Evolutionary conservation across 768 basidiomycete species (phyloP).

Genomic region (Tephrocybe rancida): DNA sequence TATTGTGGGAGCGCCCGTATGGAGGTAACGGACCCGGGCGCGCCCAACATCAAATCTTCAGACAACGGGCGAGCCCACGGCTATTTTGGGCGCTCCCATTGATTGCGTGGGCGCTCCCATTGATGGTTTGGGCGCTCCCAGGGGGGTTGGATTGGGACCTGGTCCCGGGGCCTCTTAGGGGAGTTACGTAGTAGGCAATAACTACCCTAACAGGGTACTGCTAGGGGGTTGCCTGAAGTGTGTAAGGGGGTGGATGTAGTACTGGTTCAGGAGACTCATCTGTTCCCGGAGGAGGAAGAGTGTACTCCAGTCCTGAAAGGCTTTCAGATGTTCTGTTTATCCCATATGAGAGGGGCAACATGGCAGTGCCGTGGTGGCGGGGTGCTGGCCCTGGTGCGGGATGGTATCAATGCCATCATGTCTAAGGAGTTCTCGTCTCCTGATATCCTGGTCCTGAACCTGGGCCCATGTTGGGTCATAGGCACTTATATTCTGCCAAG

Average conservation of each 20-base stretch:
- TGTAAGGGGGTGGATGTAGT: not conserved
- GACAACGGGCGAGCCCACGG: too few relatives aligned
- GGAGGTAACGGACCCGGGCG: too few relatives aligned
- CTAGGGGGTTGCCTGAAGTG: too few relatives aligned
- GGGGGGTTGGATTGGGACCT: too few relatives aligned
- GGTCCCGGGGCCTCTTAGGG: too few relatives aligned
- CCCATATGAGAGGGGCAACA: not conserved
- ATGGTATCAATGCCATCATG: not conserved
- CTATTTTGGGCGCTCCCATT: too few relatives aligned
- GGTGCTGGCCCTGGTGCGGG: not conserved
- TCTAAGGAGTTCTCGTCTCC: not conserved
- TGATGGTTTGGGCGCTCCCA: too few relatives aligned
- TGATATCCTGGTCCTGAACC: slow-evolving; percentile 4
- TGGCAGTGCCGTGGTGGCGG: not conserved
- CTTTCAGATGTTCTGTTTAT: not conserved
- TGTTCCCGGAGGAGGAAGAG: not conserved
- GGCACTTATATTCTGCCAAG: slow-evolving; percentile 1
- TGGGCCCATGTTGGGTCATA: not conserved
- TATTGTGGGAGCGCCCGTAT: too few relatives aligned
- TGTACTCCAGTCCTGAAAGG: not conserved
- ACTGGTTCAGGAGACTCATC: slow-evolving; percentile 3
- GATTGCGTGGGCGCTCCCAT: too few relatives aligned
- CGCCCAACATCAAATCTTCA: too few relatives aligned
- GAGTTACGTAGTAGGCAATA: too few relatives aligned
- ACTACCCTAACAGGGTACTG: too few relatives aligned